phyloP scores from a whole-genome alignment of 73 alveolate species.

The Uronychia binucleata region DNA sequence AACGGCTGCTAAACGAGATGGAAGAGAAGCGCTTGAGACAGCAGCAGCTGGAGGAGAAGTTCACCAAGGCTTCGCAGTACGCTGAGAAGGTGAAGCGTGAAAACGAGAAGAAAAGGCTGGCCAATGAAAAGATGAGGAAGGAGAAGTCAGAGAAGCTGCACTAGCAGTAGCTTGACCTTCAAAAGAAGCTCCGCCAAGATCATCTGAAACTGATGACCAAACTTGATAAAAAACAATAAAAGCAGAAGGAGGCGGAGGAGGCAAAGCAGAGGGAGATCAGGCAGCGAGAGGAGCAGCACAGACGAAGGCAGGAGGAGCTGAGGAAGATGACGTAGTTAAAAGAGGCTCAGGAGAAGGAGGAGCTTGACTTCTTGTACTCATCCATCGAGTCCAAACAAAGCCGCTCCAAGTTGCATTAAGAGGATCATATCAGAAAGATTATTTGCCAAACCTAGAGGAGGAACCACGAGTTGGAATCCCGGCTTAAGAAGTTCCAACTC shows the following conservation, averaged over 20 bases:
- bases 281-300: constrained; percentile 11
- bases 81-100: neutral
- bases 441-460: neutral
- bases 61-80: neutral
- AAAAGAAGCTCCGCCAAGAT: neutral
- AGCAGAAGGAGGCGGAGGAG: constrained; percentile 5
- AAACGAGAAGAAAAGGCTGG: neutral
- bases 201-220: neutral
- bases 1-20: neutral
- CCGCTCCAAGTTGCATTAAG: neutral
- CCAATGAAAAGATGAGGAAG: neutral
- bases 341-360: neutral
- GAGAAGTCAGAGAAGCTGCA: constrained; percentile 2
- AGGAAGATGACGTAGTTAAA: neutral
- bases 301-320: constrained; percentile 6
- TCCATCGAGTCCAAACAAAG: neutral
- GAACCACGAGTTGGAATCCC: neutral
- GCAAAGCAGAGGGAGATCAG: neutral
- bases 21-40: neutral
- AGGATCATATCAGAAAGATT: neutral
- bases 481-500: neutral
- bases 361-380: neutral
- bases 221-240: neutral
- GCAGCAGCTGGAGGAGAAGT: neutral
- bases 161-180: neutral